Percentiles rank a stretch among this genome's conserved stretches.
Evolutionary conservation across 1,139 yeast species (phyloP).

Genomic region (Sugiyamaella neomexicana): DNA sequence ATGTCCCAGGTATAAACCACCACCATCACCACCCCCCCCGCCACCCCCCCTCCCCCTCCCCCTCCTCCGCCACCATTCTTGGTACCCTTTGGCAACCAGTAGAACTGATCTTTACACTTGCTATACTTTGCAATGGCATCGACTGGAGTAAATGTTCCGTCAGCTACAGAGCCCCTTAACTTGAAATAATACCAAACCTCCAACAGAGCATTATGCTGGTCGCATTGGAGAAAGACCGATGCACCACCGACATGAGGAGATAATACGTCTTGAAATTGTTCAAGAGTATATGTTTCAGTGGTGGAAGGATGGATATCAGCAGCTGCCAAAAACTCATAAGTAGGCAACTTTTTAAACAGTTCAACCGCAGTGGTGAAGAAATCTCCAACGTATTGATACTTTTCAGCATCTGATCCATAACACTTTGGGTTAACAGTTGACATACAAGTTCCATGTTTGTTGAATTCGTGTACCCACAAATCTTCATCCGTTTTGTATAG

Average conservation of each 20-base stretch:
- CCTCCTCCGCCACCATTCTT: conserved; percentile 47
- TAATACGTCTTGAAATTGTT: conserved; percentile 66
- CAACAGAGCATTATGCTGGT: conserved; percentile 46
- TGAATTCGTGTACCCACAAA: conserved; percentile 91
- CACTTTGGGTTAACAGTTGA: conserved; percentile 74
- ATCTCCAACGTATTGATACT: conserved; percentile 70
- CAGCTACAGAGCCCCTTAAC: conserved; percentile 68
- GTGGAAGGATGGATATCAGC: conserved; percentile 72
- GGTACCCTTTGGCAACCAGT: conserved; percentile 79
- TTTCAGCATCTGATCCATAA: conserved; percentile 46
- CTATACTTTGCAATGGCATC: conserved; percentile 53
- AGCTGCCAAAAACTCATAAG: conserved; percentile 62
- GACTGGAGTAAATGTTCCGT: conserved; percentile 65
- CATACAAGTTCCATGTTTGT: conserved; percentile 94
- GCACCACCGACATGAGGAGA: conserved; percentile 43
- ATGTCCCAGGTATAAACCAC: no score
- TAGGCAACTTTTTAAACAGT: conserved; percentile 64
- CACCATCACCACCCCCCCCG: conserved; percentile 22
- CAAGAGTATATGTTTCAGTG: conserved; percentile 59
- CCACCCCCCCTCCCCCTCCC: conserved; percentile 27
- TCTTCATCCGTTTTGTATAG: conserved; percentile 70
- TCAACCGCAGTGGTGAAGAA: conserved; percentile 68
- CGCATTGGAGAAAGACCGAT: conserved; percentile 46
- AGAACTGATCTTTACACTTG: conserved; percentile 67
- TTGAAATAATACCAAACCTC: conserved; percentile 92